phyloP scores from a whole-genome alignment of 1,284 basidiomycete species.

The Cutaneotrichosporon mucoides region DNA sequence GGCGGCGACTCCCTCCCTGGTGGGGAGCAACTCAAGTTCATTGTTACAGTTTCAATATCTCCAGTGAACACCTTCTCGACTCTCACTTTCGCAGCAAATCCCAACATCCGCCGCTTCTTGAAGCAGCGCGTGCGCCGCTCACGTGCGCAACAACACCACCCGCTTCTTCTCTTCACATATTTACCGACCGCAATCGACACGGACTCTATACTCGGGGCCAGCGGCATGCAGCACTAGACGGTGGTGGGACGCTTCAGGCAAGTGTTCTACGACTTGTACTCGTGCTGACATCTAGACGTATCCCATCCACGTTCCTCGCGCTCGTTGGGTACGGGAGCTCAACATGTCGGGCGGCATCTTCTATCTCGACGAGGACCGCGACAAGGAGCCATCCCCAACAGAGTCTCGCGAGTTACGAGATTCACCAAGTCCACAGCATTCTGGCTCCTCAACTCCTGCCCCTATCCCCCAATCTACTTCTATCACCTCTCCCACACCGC shows the following conservation, averaged over 20 bases:
- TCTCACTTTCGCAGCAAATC: no score
- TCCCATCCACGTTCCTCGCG: neutral
- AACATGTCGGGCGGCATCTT: constrained; percentile 22
- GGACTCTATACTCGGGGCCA: neutral
- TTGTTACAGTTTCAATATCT: no score
- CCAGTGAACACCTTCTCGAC: no score
- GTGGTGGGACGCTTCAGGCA: neutral
- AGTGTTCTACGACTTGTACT: neutral
- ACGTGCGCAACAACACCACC: neutral
- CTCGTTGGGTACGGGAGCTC: neutral
- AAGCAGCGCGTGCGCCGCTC: no score
- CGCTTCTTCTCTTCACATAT: neutral
- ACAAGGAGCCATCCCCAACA: constrained; percentile 24
- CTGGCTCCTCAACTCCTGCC: neutral
- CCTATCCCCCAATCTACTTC: constrained; percentile 1
- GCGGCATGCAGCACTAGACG: neutral
- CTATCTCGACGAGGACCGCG: constrained; percentile 41
- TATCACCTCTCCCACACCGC: neutral
- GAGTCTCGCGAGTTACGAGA: constrained; percentile 4
- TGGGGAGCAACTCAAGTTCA: neutral
- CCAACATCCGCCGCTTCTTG: no score
- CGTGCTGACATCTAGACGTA: neutral
- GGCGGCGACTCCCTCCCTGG: neutral
- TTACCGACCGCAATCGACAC: neutral
- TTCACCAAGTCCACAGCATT: constrained; percentile 15